Base-by-base conservation (phyloP, 495 filamentous ascomycete genomes). In the Zalerion maritima region DNA sequence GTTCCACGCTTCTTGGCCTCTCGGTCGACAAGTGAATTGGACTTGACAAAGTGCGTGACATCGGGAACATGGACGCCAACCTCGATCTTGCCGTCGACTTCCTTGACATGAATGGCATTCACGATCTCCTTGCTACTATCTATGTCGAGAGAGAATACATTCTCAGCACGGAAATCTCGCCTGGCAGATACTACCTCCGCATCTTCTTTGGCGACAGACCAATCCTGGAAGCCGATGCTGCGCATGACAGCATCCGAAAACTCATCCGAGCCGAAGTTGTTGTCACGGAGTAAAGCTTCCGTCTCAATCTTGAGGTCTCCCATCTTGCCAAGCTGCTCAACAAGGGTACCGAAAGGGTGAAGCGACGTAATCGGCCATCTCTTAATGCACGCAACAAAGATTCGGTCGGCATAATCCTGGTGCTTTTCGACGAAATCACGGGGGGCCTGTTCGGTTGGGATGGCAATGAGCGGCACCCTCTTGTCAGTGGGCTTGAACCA, bases 401-500 rank as follows among this genome's bases (percentile, higher is more conserved):
- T 97, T 40, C 85, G 78, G 52, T 91, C 93, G 26, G 85, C 80
- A 49, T 94, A 97, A 5, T 92, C 81, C 50, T 94, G 84, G 50
- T 97, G 89, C 52, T 87, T 92, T 65, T 97, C 89, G 23, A 97
- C 89, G 40, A 97, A 97, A 60, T 96, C 89, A 11, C 84, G 77
- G 2, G 89, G 89, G 6, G 89, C 89, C 52, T 97, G 89, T 54
- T 97, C 89, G 4, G 89, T 97, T 6, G 89, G 89, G 37, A 97
- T 97, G 21, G 89, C 89, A 51, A 97, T 96, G 40, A 97, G 59
- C 36, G 91, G 89, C 24, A 97, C 89, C 43, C 89, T 81, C 67
- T 97, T 97, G 38, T 97, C 89, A 1, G 89, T 97, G 32, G 89
- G 89, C 64, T 97, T 97, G 65, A 97, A 97, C 89, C 89, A 97